These are phyloP conservation scores for Emergomyces orientalis DNA, from an alignment of 2,329 filamentous ascomycete genomes.

Conservation along the genomic window DNA sequence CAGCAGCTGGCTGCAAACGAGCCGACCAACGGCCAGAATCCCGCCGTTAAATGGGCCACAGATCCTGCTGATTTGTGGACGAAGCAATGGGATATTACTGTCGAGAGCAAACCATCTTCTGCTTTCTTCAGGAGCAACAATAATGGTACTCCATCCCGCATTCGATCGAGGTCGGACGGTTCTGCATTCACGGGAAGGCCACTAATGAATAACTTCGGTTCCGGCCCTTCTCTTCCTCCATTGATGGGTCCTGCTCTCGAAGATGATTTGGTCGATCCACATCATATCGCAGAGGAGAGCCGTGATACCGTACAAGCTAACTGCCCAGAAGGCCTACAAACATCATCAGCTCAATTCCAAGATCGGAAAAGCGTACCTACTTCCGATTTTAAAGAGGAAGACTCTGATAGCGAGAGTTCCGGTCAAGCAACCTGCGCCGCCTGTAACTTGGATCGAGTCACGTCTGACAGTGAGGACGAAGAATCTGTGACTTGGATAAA, in stretches of 20 bases:
- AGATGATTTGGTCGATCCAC: constrained; percentile 6
- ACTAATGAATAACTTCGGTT: constrained; percentile 23
- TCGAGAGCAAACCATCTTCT: constrained; percentile 6
- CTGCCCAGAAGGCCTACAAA: not conserved
- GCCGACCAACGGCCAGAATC: constrained; percentile 23
- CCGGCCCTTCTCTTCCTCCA: constrained; percentile 1
- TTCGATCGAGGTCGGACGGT: constrained; percentile 37
- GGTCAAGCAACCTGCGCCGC: constrained; percentile 45
- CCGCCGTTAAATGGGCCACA: constrained; percentile 6
- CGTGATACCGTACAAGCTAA: not conserved
- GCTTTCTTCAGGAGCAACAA: not conserved
- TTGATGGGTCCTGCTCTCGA: constrained; percentile 12
- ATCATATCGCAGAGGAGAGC: not conserved
- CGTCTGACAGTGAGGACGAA: constrained; percentile 42
- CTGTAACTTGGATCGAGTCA: constrained; percentile 48
- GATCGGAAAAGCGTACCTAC: constrained; percentile 6
- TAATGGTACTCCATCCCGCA: constrained; percentile 25
- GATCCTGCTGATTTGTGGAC: not conserved
- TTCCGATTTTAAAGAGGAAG: constrained; percentile 1
- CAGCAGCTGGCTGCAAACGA: constrained; percentile 21
- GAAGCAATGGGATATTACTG: constrained; percentile 5
- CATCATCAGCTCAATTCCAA: not conserved
- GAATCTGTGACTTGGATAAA: constrained; percentile 53
- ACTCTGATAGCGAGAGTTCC: constrained; percentile 18
- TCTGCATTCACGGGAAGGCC: constrained; percentile 32